Evolutionary conservation across 1,284 basidiomycete species (phyloP).

Genomic region (Papiliotrema fonsecae): DNA sequence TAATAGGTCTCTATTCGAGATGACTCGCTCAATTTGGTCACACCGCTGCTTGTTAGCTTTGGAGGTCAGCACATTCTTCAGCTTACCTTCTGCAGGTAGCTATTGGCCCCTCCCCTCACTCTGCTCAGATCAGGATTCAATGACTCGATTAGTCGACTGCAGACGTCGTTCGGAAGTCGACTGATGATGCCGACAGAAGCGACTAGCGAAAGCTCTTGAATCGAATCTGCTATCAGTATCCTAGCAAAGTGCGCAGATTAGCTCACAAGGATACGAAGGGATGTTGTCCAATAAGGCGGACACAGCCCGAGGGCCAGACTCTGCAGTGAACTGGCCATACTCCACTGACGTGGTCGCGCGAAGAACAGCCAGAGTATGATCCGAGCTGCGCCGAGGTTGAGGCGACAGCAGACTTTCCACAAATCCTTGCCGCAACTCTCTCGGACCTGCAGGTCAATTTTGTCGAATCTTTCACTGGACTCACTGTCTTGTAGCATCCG

Average conservation of each 20-base stretch:
- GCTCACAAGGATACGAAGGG: no score
- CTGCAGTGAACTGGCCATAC: not conserved
- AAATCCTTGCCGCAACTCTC: not conserved
- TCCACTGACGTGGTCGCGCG: constrained; percentile 1
- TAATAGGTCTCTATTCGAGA: constrained; percentile 9
- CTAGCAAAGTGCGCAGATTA: no score
- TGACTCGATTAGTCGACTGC: no score
- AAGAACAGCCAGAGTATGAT: constrained; percentile 5
- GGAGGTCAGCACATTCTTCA: not conserved
- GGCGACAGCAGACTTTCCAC: no score
- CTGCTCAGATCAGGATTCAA: not conserved
- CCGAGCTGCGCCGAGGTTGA: not conserved
- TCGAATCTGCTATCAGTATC: constrained; percentile 5
- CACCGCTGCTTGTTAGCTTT: constrained; percentile 15
- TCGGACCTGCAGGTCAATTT: not conserved
- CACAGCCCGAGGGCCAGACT: not conserved
- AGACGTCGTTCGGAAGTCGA: not conserved
- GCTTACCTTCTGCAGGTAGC: constrained; percentile 1
- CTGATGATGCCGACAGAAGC: constrained; percentile 14
- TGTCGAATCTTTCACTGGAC: not conserved
- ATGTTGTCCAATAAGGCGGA: not conserved
- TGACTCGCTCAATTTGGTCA: constrained; percentile 11
- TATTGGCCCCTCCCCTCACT: constrained; percentile 8
- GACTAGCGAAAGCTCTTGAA: constrained; percentile 27
- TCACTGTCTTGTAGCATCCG: constrained; percentile 10